A percentile compares a stretch with the other conserved stretches of the same genome.
Conservation (phyloP, 805 yeast genomes). For the Wickerhamiella cacticola region DNA sequence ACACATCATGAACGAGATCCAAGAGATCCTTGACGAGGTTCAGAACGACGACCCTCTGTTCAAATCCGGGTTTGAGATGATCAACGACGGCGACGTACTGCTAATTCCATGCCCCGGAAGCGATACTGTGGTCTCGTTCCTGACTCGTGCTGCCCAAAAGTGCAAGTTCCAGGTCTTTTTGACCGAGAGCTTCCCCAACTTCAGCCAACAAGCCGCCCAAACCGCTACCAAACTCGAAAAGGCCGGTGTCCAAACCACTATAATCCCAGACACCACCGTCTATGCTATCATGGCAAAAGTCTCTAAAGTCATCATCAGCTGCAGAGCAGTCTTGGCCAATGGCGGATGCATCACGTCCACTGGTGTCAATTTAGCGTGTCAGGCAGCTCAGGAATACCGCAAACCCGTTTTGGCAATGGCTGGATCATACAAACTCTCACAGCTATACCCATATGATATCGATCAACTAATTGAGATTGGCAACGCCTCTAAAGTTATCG, state of each 20-base stretch:
- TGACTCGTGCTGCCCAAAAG: conserved; percentile 75
- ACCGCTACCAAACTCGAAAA: conserved; percentile 71
- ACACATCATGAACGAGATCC: conserved; percentile 79
- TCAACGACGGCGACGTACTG: conserved; percentile 64
- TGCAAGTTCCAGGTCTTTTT: conserved; percentile 81
- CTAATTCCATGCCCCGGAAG: conserved; percentile 94
- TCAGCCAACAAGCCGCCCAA: conserved; percentile 58
- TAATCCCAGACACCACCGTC: conserved; percentile 85
- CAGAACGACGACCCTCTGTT: conserved; percentile 83
- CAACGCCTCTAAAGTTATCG: conserved; percentile 77
- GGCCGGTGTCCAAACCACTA: conserved; percentile 77
- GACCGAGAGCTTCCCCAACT: conserved; percentile 87
- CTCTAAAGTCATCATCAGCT: conserved; percentile 89
- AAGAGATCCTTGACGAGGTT: conserved; percentile 85
- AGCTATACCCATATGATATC: conserved; percentile 79
- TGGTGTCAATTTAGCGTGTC: conserved; percentile 88
- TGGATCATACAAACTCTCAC: conserved; percentile 85
- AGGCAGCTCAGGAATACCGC: conserved; percentile 86
- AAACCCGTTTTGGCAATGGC: conserved; percentile 97
- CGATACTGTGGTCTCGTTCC: conserved; percentile 73
- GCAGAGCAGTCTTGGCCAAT: conserved; percentile 85
- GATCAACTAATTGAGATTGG: conserved; percentile 82
- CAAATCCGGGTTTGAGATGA: conserved; percentile 79
- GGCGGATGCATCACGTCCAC: conserved; percentile 87
- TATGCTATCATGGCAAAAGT: conserved; percentile 96